Evolutionary conservation across 495 filamentous ascomycete genomes (phyloP), one percentile per base, ranked within the genome.

Genomic region (Annulohypoxylon maeteangense): DNA sequence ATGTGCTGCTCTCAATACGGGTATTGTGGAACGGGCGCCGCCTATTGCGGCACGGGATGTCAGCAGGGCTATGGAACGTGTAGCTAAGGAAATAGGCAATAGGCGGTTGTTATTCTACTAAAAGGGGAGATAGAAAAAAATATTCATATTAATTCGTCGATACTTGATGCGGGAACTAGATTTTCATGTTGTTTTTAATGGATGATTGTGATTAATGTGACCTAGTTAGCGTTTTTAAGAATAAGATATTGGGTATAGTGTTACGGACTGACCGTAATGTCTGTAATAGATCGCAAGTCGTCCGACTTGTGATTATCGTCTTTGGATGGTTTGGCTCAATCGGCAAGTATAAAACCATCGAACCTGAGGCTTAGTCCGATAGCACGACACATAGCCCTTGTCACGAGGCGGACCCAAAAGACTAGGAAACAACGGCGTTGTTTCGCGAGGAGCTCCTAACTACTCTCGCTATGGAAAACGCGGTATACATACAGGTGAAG

Each of bases 1-100:
- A 27, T 42, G 22, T 85, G 82, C 76, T 86, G 80, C 70, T 79
- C 76, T 40, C 76, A 81, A 40, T 79, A 82, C 76, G 83, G 83
- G 40, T 88, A 79, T 74, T 87, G 86, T 68, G 87, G 86, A 22
- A 77, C 80, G 20, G 78, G 80, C 7, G 61, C 70, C 6, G 79
- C 78, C 23, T 88, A 82, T 63, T 89, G 87, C 71, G 84, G 83
- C 22, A 76, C 76, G 14, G 85, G 85, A 0, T 89, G 87, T 56
- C 83, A 86, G 71, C 56, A 73, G 18, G 65, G 71, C 18, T 85
- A 79, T 45, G 83, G 83, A 22, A 68, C 68, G 4, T 85, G 82
- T 36, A 69, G 71, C 1, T 65, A 51, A 65, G 11, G 36, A 38
- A n/a, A 34, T 25, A 1, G n/a, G n/a, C n/a, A n/a, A n/a, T 29